Conservation (phyloP, 768 basidiomycete species). For the Mycena polygramma region DNA sequence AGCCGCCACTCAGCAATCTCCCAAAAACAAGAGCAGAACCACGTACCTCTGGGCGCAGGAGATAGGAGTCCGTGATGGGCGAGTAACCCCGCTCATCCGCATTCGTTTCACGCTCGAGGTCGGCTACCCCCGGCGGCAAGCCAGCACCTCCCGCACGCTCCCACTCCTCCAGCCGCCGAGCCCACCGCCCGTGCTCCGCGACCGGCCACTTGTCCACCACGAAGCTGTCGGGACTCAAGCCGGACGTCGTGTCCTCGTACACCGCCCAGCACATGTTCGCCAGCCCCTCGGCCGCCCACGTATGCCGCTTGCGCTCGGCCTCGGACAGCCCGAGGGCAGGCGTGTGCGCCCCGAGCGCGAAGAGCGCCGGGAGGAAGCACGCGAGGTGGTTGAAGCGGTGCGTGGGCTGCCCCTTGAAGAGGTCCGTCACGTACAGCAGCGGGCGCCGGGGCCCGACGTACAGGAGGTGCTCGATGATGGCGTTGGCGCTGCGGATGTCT, state of each 20-base stretch:
- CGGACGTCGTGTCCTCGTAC: constrained; percentile 64
- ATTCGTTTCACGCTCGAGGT: constrained; percentile 28
- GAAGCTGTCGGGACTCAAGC: constrained; percentile 62
- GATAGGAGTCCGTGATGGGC: constrained; percentile 40
- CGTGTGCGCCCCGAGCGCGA: constrained; percentile 69
- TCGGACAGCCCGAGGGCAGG: constrained; percentile 43
- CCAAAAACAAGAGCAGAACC: background rate
- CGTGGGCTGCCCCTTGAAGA: constrained; percentile 47
- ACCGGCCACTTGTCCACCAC: constrained; percentile 26
- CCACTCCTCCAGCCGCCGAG: constrained; percentile 45
- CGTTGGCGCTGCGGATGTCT: constrained; percentile 64
- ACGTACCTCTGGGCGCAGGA: constrained; percentile 52
- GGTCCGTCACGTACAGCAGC: constrained; percentile 71
- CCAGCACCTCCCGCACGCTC: constrained; percentile 40
- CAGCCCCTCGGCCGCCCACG: constrained; percentile 61
- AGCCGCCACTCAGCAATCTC: background rate
- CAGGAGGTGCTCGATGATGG: constrained; percentile 65
- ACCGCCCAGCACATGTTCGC: constrained; percentile 60
- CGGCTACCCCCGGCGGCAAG: constrained; percentile 35
- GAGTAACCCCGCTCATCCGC: constrained; percentile 43
- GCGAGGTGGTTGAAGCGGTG: constrained; percentile 72
- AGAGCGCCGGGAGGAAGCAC: constrained; percentile 74
- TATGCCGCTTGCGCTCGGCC: constrained; percentile 50
- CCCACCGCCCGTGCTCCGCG: constrained; percentile 40
- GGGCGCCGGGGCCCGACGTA: constrained; percentile 66